These are phyloP conservation scores for Cyanidioschyzon merolae DNA, from an alignment of 23 red algal species.

Conservation along the genomic window DNA sequence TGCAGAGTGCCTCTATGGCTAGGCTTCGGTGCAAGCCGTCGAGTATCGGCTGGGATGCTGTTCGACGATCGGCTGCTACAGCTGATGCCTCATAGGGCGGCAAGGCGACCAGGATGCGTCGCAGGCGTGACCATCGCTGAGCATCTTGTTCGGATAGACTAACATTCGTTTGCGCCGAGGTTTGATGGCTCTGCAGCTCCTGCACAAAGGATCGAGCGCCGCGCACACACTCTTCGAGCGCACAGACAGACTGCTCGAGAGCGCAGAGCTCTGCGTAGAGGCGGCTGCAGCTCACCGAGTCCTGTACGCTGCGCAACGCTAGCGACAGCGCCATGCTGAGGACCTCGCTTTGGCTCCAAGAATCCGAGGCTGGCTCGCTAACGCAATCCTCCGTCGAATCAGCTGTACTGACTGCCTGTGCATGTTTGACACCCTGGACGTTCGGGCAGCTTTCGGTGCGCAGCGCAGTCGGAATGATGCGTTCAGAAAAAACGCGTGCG, in stretches of 20 bases:
- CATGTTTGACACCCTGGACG: no score
- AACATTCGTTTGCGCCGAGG: not conserved
- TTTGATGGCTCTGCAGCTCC: no score
- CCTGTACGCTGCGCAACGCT: not conserved
- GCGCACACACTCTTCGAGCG: not conserved
- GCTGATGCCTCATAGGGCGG: not conserved
- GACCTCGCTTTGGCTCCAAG: not conserved
- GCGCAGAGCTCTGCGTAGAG: not conserved
- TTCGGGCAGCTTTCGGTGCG: no score
- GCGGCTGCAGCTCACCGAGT: not conserved
- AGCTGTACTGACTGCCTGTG: no score
- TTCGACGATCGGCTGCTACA: not conserved
- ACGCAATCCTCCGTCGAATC: not conserved
- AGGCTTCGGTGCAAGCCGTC: not conserved
- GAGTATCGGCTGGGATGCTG: not conserved
- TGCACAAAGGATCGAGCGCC: not conserved
- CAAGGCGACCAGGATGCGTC: not conserved
- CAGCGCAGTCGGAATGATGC: no score
- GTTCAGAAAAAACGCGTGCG: no score
- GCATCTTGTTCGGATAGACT: not conserved
- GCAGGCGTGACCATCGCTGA: not conserved
- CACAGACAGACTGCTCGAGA: not conserved
- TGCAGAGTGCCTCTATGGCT: not conserved
- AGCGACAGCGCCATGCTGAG: not conserved
- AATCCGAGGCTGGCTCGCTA: not conserved